These are phyloP conservation scores for Lomentospora prolificans DNA, from an alignment of 2,329 filamentous ascomycete species.

Conservation along the genomic window DNA sequence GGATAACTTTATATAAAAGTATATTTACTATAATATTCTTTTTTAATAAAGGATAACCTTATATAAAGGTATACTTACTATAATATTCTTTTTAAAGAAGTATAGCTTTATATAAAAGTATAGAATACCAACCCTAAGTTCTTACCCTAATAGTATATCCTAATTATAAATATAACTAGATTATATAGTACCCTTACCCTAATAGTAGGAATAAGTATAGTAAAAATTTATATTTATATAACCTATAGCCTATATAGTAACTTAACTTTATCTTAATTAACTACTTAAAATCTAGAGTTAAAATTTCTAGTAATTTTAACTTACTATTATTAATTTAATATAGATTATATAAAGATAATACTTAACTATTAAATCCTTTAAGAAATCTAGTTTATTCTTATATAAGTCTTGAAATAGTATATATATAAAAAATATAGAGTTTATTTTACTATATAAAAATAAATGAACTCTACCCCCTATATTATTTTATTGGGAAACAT, in stretches of 20 bases:
- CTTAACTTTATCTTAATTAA: background rate
- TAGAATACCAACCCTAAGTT: no score
- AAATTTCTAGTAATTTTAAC: background rate
- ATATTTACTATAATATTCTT: no score
- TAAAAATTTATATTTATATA: background rate
- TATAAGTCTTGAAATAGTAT: background rate
- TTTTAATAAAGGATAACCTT: no score
- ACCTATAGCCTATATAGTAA: background rate
- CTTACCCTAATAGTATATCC: background rate
- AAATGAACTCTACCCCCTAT: background rate
- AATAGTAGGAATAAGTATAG: background rate
- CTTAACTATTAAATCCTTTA: background rate
- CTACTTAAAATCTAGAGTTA: background rate
- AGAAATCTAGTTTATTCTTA: background rate
- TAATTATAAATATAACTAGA: background rate
- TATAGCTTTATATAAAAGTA: background rate
- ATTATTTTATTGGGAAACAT: background rate
- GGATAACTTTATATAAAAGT: background rate
- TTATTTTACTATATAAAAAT: background rate
- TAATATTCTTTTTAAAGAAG: background rate
- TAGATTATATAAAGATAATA: background rate
- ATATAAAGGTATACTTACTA: no score
- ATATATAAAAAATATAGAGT: background rate
- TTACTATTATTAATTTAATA: background rate
- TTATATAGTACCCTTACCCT: background rate